Evolutionary conservation across 495 filamentous ascomycete genomes (phyloP).

Genomic region (Cercophora sp.): DNA sequence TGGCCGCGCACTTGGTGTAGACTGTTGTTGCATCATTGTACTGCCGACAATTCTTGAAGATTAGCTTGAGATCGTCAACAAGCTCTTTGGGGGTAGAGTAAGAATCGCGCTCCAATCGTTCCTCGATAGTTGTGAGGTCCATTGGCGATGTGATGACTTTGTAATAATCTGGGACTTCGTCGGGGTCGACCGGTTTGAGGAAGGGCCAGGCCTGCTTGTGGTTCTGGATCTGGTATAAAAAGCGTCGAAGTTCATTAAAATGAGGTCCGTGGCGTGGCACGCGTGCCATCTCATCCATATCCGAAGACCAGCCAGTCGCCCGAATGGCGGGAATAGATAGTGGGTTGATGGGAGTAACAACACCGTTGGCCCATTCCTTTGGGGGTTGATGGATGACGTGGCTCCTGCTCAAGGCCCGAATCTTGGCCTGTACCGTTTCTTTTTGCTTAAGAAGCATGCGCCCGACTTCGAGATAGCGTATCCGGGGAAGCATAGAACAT

Average conservation of each 20-base stretch:
- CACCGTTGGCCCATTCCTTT: slow-evolving; percentile 75
- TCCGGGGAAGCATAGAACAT: slow-evolving; percentile 91
- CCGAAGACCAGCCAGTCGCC: slow-evolving; percentile 87
- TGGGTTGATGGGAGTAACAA: slow-evolving; percentile 70
- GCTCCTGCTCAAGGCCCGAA: slow-evolving; percentile 81
- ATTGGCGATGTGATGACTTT: slow-evolving; percentile 97
- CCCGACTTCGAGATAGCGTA: slow-evolving; percentile 87
- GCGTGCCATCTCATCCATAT: slow-evolving; percentile 95
- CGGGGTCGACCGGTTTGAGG: slow-evolving; percentile 85
- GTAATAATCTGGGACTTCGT: slow-evolving; percentile 96
- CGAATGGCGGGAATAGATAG: slow-evolving; percentile 78
- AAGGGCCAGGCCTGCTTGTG: slow-evolving; percentile 91
- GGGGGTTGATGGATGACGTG: slow-evolving; percentile 85
- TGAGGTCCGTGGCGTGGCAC: slow-evolving; percentile 97
- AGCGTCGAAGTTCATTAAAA: slow-evolving; percentile 85
- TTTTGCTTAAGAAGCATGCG: slow-evolving; percentile 98
- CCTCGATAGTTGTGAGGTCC: slow-evolving; percentile 95
- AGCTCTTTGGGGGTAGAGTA: slow-evolving; percentile 93
- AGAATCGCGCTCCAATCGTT: slow-evolving; percentile 87
- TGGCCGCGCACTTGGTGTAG: slow-evolving; percentile 93
- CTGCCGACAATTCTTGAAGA: slow-evolving; percentile 90
- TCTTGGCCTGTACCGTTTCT: slow-evolving; percentile 88
- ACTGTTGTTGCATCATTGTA: slow-evolving; percentile 96
- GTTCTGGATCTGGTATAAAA: slow-evolving; percentile 94
- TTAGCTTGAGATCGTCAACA: slow-evolving; percentile 80